Percentiles rank a stretch among this genome's conserved stretches.
phyloP scores from a whole-genome alignment of 192 early-diverging fungal genomes.

The Mortierella antarctica region DNA sequence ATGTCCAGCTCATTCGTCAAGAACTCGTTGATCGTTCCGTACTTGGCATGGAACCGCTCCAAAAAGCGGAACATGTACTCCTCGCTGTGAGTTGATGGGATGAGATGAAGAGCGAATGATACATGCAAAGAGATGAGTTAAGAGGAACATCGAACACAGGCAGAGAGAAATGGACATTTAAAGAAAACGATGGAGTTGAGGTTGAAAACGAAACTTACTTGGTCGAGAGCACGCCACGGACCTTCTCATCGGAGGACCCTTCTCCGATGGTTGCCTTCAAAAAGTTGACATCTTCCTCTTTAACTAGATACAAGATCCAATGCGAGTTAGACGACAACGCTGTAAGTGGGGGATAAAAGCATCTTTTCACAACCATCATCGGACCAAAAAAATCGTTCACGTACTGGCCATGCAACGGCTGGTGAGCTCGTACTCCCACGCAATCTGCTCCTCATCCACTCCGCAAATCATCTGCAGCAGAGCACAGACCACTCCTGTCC shows the following conservation, averaged over 20 bases:
- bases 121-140: neutral
- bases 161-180: neutral
- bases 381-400: neutral
- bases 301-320: conserved; percentile 14
- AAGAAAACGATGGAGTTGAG: neutral
- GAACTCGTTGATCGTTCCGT: conserved; percentile 62
- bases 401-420: conserved; percentile 49
- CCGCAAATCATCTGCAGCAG: conserved; percentile 69
- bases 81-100: conserved; percentile 13
- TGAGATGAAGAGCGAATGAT: neutral
- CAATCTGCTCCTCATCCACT: conserved; percentile 75
- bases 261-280: conserved; percentile 39
- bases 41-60: conserved; percentile 54
- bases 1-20: conserved; percentile 53
- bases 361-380: neutral
- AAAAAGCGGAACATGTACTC: conserved; percentile 48
- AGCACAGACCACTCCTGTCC: conserved; percentile 71
- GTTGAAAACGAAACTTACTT: conserved; percentile 10
- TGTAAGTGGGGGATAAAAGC: neutral
- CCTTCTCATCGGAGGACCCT: conserved; percentile 19
- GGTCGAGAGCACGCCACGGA: conserved; percentile 45
- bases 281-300: conserved; percentile 47
- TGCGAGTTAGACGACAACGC: neutral
- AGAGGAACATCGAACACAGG: neutral
- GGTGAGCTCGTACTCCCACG: conserved; percentile 71